phyloP scores from a whole-genome alignment of 495 filamentous ascomycete genomes.

The Penicillium argentinense region DNA sequence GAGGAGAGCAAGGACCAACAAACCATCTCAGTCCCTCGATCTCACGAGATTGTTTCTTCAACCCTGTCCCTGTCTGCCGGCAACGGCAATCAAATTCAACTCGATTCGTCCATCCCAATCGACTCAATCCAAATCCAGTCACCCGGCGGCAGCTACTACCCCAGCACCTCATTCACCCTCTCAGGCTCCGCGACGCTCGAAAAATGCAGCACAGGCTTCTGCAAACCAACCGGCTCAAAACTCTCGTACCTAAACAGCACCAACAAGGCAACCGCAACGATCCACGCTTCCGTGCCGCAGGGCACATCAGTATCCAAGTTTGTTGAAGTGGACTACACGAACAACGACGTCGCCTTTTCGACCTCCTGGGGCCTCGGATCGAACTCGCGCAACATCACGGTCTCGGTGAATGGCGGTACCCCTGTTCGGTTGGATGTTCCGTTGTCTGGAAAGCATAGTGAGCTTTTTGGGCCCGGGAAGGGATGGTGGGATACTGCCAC shows the following conservation, averaged over 20 bases:
- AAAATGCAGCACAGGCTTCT: conserved; percentile 2
- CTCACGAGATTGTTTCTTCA: background rate
- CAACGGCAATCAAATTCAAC: conserved; percentile 1
- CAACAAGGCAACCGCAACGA: conserved; percentile 13
- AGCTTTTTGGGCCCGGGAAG: conserved; percentile 40
- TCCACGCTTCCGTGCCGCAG: conserved; percentile 14
- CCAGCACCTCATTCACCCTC: background rate
- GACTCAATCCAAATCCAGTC: background rate
- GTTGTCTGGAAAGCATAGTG: conserved; percentile 45
- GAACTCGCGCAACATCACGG: conserved; percentile 48
- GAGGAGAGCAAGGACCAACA: background rate
- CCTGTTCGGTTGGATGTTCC: conserved; percentile 48
- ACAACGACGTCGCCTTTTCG: conserved; percentile 50
- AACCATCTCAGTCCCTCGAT: background rate
- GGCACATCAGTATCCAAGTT: conserved; percentile 29
- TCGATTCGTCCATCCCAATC: background rate
- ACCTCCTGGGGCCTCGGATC: conserved; percentile 41
- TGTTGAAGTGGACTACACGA: conserved; percentile 48
- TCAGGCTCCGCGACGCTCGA: background rate
- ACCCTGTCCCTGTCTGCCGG: background rate
- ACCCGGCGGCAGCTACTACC: background rate
- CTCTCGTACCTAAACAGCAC: conserved; percentile 1
- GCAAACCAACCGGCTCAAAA: background rate
- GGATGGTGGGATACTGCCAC: conserved; percentile 52
- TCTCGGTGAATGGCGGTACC: conserved; percentile 39